Conservation (phyloP, 192 early-diverging fungal genomes). For the Coemansia javaensis region DNA sequence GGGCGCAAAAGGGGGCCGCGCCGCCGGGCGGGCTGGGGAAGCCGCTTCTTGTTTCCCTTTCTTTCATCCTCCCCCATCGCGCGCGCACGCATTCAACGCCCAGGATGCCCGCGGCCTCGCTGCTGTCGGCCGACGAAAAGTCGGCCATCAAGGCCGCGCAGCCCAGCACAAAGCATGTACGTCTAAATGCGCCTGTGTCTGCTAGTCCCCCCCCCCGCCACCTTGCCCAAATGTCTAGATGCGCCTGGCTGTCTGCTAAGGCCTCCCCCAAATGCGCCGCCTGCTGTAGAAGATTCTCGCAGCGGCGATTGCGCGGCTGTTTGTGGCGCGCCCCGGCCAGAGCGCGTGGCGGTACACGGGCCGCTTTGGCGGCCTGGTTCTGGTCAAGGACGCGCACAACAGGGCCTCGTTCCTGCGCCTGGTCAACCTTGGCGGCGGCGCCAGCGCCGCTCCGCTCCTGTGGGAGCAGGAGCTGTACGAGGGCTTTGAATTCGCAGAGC, state of each 20-base stretch:
- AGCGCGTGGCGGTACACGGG: conserved; percentile 65
- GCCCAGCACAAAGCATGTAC: conserved; percentile 56
- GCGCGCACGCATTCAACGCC: neutral
- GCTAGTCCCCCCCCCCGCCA: too few relatives aligned
- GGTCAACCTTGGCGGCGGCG: conserved; percentile 55
- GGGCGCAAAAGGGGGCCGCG: too few relatives aligned
- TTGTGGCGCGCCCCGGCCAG: conserved; percentile 64
- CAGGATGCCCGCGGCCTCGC: conserved; percentile 58
- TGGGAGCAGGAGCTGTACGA: conserved; percentile 82
- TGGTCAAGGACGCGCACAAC: conserved; percentile 62
- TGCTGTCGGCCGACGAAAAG: conserved; percentile 62
- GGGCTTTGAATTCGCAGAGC: conserved; percentile 62
- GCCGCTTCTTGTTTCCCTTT: too few relatives aligned
- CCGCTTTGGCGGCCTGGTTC: conserved; percentile 63
- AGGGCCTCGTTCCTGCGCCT: conserved; percentile 67
- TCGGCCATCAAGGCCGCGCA: conserved; percentile 58
- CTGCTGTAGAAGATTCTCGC: conserved; percentile 68
- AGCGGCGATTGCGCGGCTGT: conserved; percentile 70
- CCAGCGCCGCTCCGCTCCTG: conserved; percentile 54
- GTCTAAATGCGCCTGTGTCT: too few relatives aligned
- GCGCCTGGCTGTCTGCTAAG: too few relatives aligned
- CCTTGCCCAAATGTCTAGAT: too few relatives aligned
- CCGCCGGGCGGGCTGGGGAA: too few relatives aligned
- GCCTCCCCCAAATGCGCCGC: too few relatives aligned
- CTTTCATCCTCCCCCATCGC: neutral